Percentiles rank a stretch among this genome's conserved stretches.
phyloP scores from a whole-genome alignment of 2,329 filamentous ascomycete species.

The Immersiporthe knoxdaviesiana region DNA sequence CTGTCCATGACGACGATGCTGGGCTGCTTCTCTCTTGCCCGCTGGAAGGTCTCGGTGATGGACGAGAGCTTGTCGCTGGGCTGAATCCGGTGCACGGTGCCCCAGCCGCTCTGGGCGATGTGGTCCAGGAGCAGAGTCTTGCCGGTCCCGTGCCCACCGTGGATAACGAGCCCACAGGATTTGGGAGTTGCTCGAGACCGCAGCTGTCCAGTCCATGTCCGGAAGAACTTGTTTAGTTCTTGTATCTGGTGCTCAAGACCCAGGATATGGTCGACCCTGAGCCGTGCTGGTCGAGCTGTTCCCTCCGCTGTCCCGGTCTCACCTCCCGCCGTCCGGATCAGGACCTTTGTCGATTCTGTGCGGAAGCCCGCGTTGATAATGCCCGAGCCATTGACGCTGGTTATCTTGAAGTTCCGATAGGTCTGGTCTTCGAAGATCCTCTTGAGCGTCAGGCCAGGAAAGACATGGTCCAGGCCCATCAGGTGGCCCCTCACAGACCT shows the following conservation, averaged over 20 bases:
- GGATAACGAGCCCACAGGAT: slow-evolving; percentile 69
- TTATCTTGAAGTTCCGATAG: slow-evolving; percentile 63
- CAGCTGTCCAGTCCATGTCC: slow-evolving; percentile 35
- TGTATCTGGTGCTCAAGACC: slow-evolving; percentile 68
- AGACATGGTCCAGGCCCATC: slow-evolving; percentile 64
- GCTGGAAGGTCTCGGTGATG: slow-evolving; percentile 70
- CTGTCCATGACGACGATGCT: slow-evolving; percentile 81
- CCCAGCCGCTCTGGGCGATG: slow-evolving; percentile 71
- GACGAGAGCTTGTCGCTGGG: slow-evolving; percentile 58
- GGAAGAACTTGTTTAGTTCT: slow-evolving; percentile 69
- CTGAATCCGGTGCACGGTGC: slow-evolving; percentile 65
- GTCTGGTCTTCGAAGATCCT: slow-evolving; percentile 58
- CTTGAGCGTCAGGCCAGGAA: slow-evolving; percentile 72
- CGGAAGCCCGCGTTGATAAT: slow-evolving; percentile 50
- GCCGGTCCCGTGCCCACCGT: slow-evolving; percentile 83
- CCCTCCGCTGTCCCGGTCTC: slow-evolving; percentile 40
- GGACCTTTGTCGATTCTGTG: slow-evolving; percentile 39
- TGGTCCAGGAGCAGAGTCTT: slow-evolving; percentile 76
- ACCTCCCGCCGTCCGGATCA: slow-evolving; percentile 39
- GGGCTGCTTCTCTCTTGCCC: slow-evolving; percentile 70
- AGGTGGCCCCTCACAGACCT: slow-evolving; percentile 38
- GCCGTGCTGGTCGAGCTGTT: slow-evolving; percentile 35
- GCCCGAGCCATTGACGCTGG: slow-evolving; percentile 57
- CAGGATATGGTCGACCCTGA: slow-evolving; percentile 62
- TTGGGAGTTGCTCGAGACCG: slow-evolving; percentile 41